Percentiles rank a stretch among this genome's conserved stretches.
Conservation (phyloP, 768 basidiomycete species). For the Xanthoconium stramineum region DNA sequence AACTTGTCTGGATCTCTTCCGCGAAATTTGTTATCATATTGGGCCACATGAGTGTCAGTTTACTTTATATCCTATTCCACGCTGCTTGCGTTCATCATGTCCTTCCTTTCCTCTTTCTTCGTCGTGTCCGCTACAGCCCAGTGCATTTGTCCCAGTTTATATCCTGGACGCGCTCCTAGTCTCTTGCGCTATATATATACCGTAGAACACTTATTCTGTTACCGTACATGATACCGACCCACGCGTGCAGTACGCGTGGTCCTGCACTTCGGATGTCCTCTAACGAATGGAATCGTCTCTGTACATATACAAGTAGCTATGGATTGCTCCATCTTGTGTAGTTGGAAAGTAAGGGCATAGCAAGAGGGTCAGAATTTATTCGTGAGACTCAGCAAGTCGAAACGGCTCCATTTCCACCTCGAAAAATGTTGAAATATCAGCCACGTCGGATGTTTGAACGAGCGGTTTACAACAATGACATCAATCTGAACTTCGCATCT, state of each 20-base stretch:
- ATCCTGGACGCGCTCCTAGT: neutral
- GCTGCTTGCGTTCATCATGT: conserved; percentile 1
- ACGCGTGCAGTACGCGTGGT: neutral
- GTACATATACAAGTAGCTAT: conserved; percentile 8
- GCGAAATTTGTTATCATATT: conserved; percentile 3
- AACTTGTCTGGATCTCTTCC: conserved; percentile 1
- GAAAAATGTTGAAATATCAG: too few relatives aligned
- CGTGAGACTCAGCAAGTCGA: too few relatives aligned
- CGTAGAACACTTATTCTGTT: conserved; percentile 12
- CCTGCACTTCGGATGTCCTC: conserved; percentile 1
- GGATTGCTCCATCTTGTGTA: too few relatives aligned
- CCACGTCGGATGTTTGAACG: too few relatives aligned
- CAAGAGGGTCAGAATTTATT: too few relatives aligned
- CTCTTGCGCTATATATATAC: conserved; percentile 1
- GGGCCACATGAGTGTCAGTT: conserved; percentile 2
- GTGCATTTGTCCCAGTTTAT: conserved; percentile 4
- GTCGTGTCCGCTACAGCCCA: neutral
- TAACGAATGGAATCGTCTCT: neutral
- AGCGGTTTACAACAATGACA: too few relatives aligned
- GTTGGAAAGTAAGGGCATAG: too few relatives aligned
- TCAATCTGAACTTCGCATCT: too few relatives aligned
- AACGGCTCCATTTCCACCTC: too few relatives aligned
- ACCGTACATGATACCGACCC: conserved; percentile 12
- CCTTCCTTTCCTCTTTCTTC: neutral
- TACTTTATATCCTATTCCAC: conserved; percentile 14